Base-by-base conservation (phyloP, 2,329 filamentous ascomycete genomes). In the Colletotrichum sp. region DNA sequence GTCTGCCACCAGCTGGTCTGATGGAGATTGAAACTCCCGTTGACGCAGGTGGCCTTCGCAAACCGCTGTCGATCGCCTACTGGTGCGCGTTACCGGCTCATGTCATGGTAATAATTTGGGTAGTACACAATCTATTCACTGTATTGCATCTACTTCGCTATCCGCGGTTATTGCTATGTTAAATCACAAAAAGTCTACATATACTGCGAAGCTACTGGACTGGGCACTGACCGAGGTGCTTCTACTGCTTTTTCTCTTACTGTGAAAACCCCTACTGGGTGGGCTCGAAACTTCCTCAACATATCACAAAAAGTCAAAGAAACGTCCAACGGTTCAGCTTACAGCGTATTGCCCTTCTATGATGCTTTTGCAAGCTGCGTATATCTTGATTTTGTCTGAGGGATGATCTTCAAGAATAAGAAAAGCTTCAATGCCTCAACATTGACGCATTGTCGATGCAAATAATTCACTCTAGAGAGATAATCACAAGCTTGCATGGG, bases 1-100 rank as follows among this genome's bases (percentile, higher is more conserved):
- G 44, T 49, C n/a, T 52, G 10, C 13, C 10, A 21, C 44, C 3
- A 13, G 44, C n/a, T 6, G 3, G 6, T 21, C n/a, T 52, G n/a
- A 21, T 52, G 10, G 44, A 2, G 1, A 52, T 52, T 13, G 1
- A 0, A 21, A 52, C 0, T 21, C 21, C 44, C n/a, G n/a, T 3
- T 52, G 3, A 21, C 13, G 10, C 18, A 52, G 44, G n/a, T 21
- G n/a, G 44, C n/a, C n/a, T 52, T 52, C 8, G 44, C 10, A 21
- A 21, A 21, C 44, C n/a, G n/a, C n/a, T 52, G 2, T 52, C n/a
- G 10, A 52, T 10, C 44, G 44, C 44, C 44, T 21, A 8, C 10
- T 21, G 0, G 18, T 21, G 44, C 44, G n/a, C 5, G 10, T 52
- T 13, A n/a, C n/a, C n/a, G n/a, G n/a, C n/a, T n/a, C n/a, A n/a